Evolutionary conservation across 495 filamentous ascomycete genomes (phyloP), one percentile per base, ranked within the genome.

Genomic region (Penicillium longicatenatum): DNA sequence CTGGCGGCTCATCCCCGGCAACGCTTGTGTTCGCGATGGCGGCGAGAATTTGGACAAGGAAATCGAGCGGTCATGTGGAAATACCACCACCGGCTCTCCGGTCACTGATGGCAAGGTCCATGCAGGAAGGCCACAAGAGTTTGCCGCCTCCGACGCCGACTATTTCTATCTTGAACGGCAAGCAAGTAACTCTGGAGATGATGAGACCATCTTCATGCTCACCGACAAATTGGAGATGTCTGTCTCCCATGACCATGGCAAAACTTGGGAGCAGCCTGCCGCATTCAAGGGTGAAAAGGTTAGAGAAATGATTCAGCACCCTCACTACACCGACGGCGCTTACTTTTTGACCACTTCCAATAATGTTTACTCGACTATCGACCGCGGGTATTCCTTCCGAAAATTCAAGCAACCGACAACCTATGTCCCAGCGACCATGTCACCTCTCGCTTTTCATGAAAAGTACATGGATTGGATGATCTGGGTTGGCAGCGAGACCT

Each of bases 1-100:
- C 24, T 98, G 90, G 79, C 85, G 93, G 52, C 82, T 91, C 66
- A 97, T 98, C 51, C 93, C 93, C 10, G 95, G 94, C 4, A 93
- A 98, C 70, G 81, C 80, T 19, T 98, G 94, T 73, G 82, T 88
- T 59, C 82, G 79, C n/a, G 67, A 79, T 8, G 80, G 69, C 26
- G 80, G 77, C 45, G 67, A 70, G 29, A 65, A 76, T 41, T 64
- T 79, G 10, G 79, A 81, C 33, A 61, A 77, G 30, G 64, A 80
- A 29, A 63, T 78, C 41, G 73, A 79, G 51, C 66, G 80, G 17
- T 65, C 79, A 17, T 89, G 86, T 67, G 71, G 69, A 35, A 80
- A 86, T 48, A 68, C 61, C 16, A 74, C 61, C 17, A 73, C 71
- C 8, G 62, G 57, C 26, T 49, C 76, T 24, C 82, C 81, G n/a